Conservation (phyloP, 768 basidiomycete species). For the Lentinula boryana region DNA sequence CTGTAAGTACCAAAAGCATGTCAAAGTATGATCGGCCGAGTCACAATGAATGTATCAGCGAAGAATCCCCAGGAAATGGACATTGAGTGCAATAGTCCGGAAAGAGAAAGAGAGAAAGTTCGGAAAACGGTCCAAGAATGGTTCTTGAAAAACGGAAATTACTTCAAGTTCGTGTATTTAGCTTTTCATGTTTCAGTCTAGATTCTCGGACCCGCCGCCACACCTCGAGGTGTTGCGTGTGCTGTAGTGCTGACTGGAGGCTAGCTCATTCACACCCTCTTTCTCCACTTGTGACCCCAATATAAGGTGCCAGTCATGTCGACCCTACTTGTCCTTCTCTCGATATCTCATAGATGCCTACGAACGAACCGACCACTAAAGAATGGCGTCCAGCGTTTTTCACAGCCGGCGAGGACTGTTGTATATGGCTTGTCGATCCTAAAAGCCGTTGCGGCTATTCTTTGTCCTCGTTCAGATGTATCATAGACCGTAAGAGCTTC, state of each 20-base stretch:
- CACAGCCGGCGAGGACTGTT: background rate
- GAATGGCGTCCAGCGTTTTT: conserved; percentile 3
- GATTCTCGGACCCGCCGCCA: background rate
- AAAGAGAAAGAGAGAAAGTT: no score
- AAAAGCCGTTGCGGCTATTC: background rate
- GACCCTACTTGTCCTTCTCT: background rate
- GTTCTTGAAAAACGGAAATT: no score
- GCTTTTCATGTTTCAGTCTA: background rate
- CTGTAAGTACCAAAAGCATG: no score
- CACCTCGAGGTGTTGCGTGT: background rate
- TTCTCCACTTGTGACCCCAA: background rate
- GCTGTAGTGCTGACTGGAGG: background rate
- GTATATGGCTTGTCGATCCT: conserved; percentile 3
- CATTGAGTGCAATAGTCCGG: no score
- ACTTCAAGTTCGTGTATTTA: no score
- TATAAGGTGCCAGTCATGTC: background rate
- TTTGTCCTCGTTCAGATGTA: background rate
- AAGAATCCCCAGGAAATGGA: no score
- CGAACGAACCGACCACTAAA: background rate
- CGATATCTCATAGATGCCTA: background rate
- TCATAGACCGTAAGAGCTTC: conserved; percentile 2
- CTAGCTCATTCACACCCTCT: background rate
- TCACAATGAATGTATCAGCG: no score
- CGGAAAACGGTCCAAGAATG: no score
- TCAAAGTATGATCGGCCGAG: no score